Evolutionary conservation across 495 filamentous ascomycete genomes (phyloP).

Genomic region (Pyronema domesticum): DNA sequence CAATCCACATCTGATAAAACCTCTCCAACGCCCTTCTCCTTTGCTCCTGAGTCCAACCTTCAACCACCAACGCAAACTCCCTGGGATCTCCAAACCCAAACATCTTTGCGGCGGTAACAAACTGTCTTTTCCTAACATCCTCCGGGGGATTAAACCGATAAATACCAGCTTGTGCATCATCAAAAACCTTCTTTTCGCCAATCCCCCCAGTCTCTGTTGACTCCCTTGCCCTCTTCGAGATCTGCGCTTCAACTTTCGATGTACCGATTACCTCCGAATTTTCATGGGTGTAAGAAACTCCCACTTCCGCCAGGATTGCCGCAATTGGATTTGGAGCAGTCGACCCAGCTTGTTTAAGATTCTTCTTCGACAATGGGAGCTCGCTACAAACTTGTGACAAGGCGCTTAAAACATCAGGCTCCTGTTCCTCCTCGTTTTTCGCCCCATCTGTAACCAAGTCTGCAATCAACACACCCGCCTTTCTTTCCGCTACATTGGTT

Average conservation of each 20-base stretch:
- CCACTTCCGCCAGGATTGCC: slow-evolving; percentile 73
- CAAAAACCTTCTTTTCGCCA: slow-evolving; percentile 26
- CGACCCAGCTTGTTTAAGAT: slow-evolving; percentile 24
- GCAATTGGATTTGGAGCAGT: slow-evolving; percentile 51
- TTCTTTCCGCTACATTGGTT: slow-evolving; percentile 87
- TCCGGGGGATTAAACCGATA: slow-evolving; percentile 60
- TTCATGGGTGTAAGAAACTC: slow-evolving; percentile 89
- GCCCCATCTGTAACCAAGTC: slow-evolving; percentile 31
- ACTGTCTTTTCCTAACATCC: slow-evolving; percentile 62
- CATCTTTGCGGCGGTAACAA: slow-evolving; percentile 70
- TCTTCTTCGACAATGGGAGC: slow-evolving; percentile 15
- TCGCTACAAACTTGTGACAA: slow-evolving; percentile 56
- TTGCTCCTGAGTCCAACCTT: slow-evolving; percentile 81
- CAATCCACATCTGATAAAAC: slow-evolving; percentile 52
- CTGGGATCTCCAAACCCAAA: slow-evolving; percentile 57
- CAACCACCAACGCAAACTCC: slow-evolving; percentile 85
- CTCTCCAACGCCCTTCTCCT: slow-evolving; percentile 58
- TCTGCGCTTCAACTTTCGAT: slow-evolving; percentile 61
- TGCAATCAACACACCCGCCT: slow-evolving; percentile 62
- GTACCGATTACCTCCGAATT: slow-evolving; percentile 92
- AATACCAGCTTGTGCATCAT: slow-evolving; percentile 28
- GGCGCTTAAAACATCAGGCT: slow-evolving; percentile 40
- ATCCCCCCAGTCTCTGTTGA: slow-evolving; percentile 32
- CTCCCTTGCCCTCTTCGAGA: slow-evolving; percentile 58
- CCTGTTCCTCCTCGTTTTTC: slow-evolving; percentile 19